These are phyloP conservation scores for Pholiota conissans DNA, from an alignment of 768 basidiomycete species.

Conservation along the genomic window DNA sequence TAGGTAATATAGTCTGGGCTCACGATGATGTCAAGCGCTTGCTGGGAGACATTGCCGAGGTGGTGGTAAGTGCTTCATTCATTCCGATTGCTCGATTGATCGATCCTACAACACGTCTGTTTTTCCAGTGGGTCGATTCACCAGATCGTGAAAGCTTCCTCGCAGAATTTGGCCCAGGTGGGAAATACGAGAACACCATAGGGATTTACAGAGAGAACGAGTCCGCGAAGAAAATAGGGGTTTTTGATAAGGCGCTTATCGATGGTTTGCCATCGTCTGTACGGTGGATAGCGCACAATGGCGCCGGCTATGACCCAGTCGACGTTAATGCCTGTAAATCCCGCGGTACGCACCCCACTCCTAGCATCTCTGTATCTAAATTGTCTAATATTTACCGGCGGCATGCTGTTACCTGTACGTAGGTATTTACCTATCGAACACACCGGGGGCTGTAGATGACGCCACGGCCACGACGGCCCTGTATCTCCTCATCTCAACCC, in stretches of 20 bases:
- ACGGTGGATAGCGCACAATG: slow-evolving; percentile 90
- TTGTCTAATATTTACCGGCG: background rate
- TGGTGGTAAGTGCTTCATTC: slow-evolving; percentile 51
- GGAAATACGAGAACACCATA: slow-evolving; percentile 71
- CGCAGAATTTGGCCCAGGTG: slow-evolving; percentile 56
- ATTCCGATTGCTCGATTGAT: background rate
- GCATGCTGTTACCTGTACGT: too few species aligned
- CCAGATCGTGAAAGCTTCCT: slow-evolving; percentile 69
- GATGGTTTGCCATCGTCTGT: slow-evolving; percentile 62
- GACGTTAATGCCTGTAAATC: slow-evolving; percentile 74
- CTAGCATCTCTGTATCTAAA: background rate
- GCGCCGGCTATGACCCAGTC: slow-evolving; percentile 90
- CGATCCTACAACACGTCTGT: background rate
- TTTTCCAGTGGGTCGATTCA: slow-evolving; percentile 50
- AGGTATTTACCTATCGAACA: slow-evolving; percentile 85
- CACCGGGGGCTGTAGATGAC: slow-evolving; percentile 87
- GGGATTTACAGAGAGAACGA: slow-evolving; percentile 81
- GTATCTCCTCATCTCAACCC: slow-evolving; percentile 76
- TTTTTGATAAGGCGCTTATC: slow-evolving; percentile 81
- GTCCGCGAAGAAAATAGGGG: slow-evolving; percentile 64
- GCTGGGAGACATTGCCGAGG: slow-evolving; percentile 67
- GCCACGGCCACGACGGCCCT: slow-evolving; percentile 89
- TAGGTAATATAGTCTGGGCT: slow-evolving; percentile 80
- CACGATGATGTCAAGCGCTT: slow-evolving; percentile 69
- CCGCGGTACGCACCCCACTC: slow-evolving; percentile 45